These are phyloP conservation scores for Ophiostoma perfectum DNA, from an alignment of 2,329 filamentous ascomycete genomes.

Conservation along the genomic window DNA sequence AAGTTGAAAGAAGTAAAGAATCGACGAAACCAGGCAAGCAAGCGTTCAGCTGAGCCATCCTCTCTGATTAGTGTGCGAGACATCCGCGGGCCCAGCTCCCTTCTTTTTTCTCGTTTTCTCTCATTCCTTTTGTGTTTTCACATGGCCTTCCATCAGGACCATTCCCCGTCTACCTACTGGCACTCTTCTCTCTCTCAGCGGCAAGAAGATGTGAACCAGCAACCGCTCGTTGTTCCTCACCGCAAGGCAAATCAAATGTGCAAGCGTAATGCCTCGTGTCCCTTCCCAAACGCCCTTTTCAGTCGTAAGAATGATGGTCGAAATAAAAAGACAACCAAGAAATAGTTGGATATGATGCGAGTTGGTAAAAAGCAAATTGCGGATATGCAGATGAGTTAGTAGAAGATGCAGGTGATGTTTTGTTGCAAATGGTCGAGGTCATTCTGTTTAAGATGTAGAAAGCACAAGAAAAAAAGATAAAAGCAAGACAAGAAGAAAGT, in stretches of 20 bases:
- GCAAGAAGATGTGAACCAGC: background rate
- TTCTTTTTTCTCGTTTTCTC: background rate
- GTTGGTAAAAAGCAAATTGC: background rate
- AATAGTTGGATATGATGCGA: background rate
- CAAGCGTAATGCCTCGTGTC: background rate
- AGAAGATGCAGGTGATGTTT: background rate
- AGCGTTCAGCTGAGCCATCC: background rate
- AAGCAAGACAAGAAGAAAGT: slow-evolving; percentile 2
- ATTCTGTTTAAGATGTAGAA: background rate
- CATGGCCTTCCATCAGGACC: background rate
- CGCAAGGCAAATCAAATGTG: too few relatives aligned
- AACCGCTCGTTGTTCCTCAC: background rate
- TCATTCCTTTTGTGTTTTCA: background rate
- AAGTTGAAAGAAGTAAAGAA: slow-evolving; percentile 1
- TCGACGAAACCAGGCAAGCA: background rate
- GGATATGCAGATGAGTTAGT: background rate
- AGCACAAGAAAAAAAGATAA: background rate
- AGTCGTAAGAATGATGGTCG: background rate
- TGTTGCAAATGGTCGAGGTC: background rate
- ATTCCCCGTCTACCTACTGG: background rate
- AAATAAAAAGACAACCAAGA: background rate
- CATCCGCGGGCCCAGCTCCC: background rate
- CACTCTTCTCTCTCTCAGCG: background rate
- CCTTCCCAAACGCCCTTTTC: background rate
- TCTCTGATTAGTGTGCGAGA: background rate